phyloP scores from a whole-genome alignment of 1,284 basidiomycete species.

The Singerocomus rubriflavus region DNA sequence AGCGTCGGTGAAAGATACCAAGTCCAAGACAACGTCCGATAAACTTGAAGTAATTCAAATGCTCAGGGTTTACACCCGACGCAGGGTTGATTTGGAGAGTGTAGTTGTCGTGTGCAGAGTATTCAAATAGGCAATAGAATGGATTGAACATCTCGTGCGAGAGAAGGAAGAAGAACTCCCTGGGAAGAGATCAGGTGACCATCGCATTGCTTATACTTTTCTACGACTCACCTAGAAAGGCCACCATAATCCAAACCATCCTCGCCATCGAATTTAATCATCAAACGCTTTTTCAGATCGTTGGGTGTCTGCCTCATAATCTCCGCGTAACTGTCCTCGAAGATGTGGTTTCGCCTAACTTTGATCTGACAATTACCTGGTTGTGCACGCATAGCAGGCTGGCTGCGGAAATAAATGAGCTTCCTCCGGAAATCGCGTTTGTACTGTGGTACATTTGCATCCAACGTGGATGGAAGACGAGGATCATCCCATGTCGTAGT shows the following conservation, averaged over 20 bases:
- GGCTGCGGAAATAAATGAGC: conserved; percentile 95
- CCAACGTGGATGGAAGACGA: conserved; percentile 78
- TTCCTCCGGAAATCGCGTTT: conserved; percentile 96
- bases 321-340: conserved; percentile 94
- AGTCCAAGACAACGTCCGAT: conserved; percentile 90
- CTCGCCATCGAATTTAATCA: conserved; percentile 98
- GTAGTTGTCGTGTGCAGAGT: conserved; percentile 96
- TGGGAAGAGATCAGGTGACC: conserved; percentile 29
- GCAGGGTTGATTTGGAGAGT: conserved; percentile 95
- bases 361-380: conserved; percentile 95
- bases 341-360: conserved; percentile 90
- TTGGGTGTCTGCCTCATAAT: conserved; percentile 94
- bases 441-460: conserved; percentile 93
- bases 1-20: conserved; percentile 94
- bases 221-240: conserved; percentile 66
- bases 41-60: conserved; percentile 97
- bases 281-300: conserved; percentile 91
- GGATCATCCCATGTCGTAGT: conserved; percentile 99
- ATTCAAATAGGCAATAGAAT: conserved; percentile 96
- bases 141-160: conserved; percentile 97
- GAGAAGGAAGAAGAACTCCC: conserved; percentile 85
- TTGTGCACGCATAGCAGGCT: conserved; percentile 86
- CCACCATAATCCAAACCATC: conserved; percentile 96
- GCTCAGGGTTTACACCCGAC: conserved; percentile 93
- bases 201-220: not conserved